Evolutionary conservation across 2,329 filamentous ascomycete genomes (phyloP), one percentile per base, ranked within the genome.

Genomic region (Aspergillus fumigatiaffinis): DNA sequence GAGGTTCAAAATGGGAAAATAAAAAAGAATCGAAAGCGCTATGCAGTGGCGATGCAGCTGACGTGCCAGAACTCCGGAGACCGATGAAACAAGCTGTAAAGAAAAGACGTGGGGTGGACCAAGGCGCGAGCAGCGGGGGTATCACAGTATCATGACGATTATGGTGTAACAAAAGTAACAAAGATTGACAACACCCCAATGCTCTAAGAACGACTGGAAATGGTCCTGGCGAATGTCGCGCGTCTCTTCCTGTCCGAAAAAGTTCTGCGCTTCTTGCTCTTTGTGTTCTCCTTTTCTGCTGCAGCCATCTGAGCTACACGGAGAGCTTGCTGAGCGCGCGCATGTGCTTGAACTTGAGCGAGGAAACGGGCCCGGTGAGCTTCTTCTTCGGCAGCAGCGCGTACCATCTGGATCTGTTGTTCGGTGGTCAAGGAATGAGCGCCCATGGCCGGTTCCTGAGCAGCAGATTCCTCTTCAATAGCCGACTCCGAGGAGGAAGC

Each of bases 281-380:
- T 71, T 32, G 61, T 48, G 51, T 57, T 60, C 42, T 67, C 63
- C 52, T 67, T 66, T 49, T 71, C 69, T 28, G 56, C 50, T 17
- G 63, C 54, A 2, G 60, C 58, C 29, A 72, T 57, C 57, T 76
- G 73, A 7, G 72, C 63, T 17, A 70, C 66, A 26, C 74, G 72
- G 35, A 74, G 57, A 5, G 72, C 73, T 52, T 76, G 73, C 56
- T 73, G 73, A 3, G 74, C 74, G 50, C 73, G 71, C 6, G 73
- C 73, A 56, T 75, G 73, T 17, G 75, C 74, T 26, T 76, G 72
- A 6, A 76, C 73, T 58, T 75, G 73, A 12, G 73, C 74, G 25
- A 76, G 66, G 62, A 75, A 74, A 17, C 70, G 71, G 12, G 68
- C 68, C 21, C 74, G 72, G 29, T 65, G 62, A 26, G 72, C 72